Base-by-base conservation (phyloP, 768 basidiomycete species). In the Panaeolus cyanescens region DNA sequence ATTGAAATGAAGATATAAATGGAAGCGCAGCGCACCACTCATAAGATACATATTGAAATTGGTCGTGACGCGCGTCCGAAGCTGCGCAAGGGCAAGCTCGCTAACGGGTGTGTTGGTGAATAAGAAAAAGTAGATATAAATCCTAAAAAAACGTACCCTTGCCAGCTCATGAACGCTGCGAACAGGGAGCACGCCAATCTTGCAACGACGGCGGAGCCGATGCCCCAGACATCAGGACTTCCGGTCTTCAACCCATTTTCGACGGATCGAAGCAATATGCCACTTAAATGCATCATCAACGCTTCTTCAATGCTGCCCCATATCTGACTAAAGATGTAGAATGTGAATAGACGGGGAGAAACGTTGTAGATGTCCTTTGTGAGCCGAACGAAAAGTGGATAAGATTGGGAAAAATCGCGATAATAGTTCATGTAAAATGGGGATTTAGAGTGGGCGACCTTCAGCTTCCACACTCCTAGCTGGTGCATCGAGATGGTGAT, bases 1-100 rank as follows among this genome's bases (percentile, higher is more conserved):
- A 31, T 17, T 30, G 28, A 32, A 45, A 12, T 13, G 58, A 19
- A 59, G 62, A 53, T 20, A 28, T 7, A 42, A 42, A 20, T 7
- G 4, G 19, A 12, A 22, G 12, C 17, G 31, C n/a, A n/a, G 22
- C 32, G 20, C 57, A 75, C 72, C 68, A 22, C 64, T 59, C 67
- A 77, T 72, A 0, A 77, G 39, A 28, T 68, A 34, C 9, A 71
- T 60, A n/a, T 72, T 64, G 50, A 70, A 77, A 57, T 71, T 63
- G 13, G 69, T 66, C 6, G 39, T 62, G 19, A 74, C 61, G 1
- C 64, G 64, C 7, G 62, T 59, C 32, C 60, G 31, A 31, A 77
- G 61, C 12, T 39, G 34, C 0, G 67, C 54, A 9, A 58, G 32
- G 5, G 59, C 31, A 5, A 45, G 45, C 4, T 54, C 40, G 12